Evolutionary conservation across 495 filamentous ascomycete species (phyloP).

Genomic region (Cudoniella acicularis): DNA sequence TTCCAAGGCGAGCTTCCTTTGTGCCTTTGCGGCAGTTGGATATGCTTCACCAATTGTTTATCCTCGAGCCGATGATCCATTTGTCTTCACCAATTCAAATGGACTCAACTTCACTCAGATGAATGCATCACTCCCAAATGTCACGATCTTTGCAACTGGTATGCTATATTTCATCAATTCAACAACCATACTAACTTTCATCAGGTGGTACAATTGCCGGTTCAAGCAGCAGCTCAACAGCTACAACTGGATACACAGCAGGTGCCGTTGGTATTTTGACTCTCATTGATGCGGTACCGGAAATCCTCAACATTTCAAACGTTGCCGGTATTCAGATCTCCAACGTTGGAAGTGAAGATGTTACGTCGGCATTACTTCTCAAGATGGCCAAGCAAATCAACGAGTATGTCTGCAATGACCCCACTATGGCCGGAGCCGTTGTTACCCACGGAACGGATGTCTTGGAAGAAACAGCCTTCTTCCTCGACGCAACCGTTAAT

Average conservation of each 20-base stretch:
- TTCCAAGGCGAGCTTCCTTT: constrained; percentile 22
- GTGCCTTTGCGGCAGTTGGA: constrained; percentile 23
- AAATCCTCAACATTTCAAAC: constrained; percentile 43
- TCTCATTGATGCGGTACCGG: constrained; percentile 36
- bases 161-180: neutral
- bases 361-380: constrained; percentile 40
- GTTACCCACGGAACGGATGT: constrained; percentile 51
- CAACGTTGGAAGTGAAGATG: constrained; percentile 30
- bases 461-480: constrained; percentile 48
- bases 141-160: constrained; percentile 48
- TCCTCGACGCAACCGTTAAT: constrained; percentile 43
- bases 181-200: neutral
- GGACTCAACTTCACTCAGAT: constrained; percentile 34
- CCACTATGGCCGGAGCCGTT: constrained; percentile 40
- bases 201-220: constrained; percentile 45
- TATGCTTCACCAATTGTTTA: constrained; percentile 31
- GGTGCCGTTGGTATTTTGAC: constrained; percentile 39
- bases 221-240: constrained; percentile 35
- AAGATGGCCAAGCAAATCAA: constrained; percentile 40
- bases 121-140: constrained; percentile 43
- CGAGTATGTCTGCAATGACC: constrained; percentile 34
- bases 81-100: constrained; percentile 32
- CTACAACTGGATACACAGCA: constrained; percentile 44
- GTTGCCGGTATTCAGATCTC: constrained; percentile 41
- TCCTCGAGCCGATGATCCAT: constrained; percentile 20